Evolutionary conservation across 345 rosid genomes (phyloP).

Genomic region (Aegle marmelos): DNA sequence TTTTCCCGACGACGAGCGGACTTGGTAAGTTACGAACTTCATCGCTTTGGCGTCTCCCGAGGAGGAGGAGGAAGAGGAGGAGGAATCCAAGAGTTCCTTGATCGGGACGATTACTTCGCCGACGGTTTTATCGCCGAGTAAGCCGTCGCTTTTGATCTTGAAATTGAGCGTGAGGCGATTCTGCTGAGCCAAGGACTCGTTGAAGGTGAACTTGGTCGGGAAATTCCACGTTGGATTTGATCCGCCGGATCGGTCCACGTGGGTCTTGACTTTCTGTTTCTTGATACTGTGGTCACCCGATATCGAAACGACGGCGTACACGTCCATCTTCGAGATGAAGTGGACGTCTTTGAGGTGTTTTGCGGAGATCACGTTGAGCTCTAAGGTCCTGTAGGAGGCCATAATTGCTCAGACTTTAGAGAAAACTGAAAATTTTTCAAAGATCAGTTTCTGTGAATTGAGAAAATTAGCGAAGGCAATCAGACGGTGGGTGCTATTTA

Average conservation of each 20-base stretch:
- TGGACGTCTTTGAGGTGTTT: constrained; percentile 67
- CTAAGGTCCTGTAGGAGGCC: constrained; percentile 53
- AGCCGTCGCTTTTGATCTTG: constrained; percentile 67
- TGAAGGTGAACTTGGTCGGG: constrained; percentile 50
- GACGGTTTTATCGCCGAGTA: constrained; percentile 61
- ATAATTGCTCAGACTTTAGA: constrained; percentile 19
- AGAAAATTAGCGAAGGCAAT: neutral
- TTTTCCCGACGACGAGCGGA: constrained; percentile 62
- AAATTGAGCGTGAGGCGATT: constrained; percentile 48
- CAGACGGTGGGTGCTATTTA: neutral
- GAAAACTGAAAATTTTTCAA: neutral
- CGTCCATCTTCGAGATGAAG: constrained; percentile 74
- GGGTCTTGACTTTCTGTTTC: constrained; percentile 43
- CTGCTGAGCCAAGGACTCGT: constrained; percentile 41
- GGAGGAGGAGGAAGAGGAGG: constrained; percentile 9
- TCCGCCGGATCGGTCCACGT: constrained; percentile 46
- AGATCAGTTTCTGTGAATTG: neutral
- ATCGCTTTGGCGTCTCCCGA: constrained; percentile 24
- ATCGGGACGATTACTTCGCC: constrained; percentile 77
- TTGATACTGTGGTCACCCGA: constrained; percentile 39
- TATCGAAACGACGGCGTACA: constrained; percentile 61
- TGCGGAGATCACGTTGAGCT: constrained; percentile 68
- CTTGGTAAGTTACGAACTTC: constrained; percentile 61
- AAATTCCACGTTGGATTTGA: constrained; percentile 68
- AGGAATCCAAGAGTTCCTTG: constrained; percentile 46